Percentiles rank a stretch among this genome's conserved stretches.
These are phyloP conservation scores for Trypanosoma platydactyli DNA, from an alignment of 208 protist genomes.

Conservation along the genomic window DNA sequence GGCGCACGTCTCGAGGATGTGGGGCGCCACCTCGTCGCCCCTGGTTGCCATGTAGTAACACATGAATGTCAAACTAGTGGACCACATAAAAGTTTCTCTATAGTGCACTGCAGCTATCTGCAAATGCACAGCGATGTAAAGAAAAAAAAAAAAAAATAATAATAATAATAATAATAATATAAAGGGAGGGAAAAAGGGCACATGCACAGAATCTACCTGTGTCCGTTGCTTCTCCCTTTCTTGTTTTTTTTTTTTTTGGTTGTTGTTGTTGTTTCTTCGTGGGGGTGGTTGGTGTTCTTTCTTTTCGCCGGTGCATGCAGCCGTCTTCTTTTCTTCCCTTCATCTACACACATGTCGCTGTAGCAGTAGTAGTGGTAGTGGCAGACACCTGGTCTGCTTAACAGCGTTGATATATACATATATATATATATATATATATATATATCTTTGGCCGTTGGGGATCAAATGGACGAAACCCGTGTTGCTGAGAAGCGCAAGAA, in stretches of 20 bases:
- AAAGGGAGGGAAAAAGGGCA: conserved; percentile 6
- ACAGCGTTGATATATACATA: not conserved
- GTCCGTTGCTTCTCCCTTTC: not conserved
- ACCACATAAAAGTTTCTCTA: no score
- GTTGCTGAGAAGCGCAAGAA: conserved; percentile 47
- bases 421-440: no score
- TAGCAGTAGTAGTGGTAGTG: no score
- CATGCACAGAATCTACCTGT: not conserved
- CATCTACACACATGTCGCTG: not conserved
- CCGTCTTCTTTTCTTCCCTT: conserved; percentile 9
- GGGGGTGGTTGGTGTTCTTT: no score
- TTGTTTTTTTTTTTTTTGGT: not conserved
- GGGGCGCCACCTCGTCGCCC: not conserved
- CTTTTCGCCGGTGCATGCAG: conserved; percentile 12
- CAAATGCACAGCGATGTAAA: no score
- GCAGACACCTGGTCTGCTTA: no score
- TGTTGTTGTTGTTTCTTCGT: conserved; percentile 12
- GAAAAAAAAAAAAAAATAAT: no score
- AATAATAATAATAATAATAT: no score
- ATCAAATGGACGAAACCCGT: conserved; percentile 45
- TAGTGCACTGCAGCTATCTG: no score
- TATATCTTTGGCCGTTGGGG: conserved; percentile 15
- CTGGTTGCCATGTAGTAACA: not conserved
- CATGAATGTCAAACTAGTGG: not conserved
- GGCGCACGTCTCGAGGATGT: not conserved